phyloP scores from a whole-genome alignment of 441 rosid species.

The Iberis amara region DNA sequence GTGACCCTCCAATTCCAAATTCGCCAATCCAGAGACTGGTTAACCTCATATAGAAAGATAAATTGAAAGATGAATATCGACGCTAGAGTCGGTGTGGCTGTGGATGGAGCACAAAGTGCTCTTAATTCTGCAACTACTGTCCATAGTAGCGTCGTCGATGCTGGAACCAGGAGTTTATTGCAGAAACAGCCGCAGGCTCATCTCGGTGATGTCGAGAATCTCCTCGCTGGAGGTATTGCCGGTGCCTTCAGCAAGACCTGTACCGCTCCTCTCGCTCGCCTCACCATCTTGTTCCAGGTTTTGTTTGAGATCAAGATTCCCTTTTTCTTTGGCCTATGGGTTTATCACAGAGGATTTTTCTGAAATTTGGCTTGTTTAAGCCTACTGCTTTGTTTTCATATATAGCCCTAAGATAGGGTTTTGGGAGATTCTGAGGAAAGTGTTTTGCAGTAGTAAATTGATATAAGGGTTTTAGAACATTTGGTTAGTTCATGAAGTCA shows the following conservation, averaged over 20 bases:
- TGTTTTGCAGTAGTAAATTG: too few relatives aligned
- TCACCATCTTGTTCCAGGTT: slow-evolving; percentile 91
- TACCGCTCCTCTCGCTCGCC: slow-evolving; percentile 89
- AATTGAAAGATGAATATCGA: slow-evolving; percentile 41
- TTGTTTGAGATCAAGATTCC: neutral
- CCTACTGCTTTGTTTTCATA: slow-evolving; percentile 11
- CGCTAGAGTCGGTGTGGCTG: slow-evolving; percentile 73
- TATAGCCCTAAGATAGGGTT: neutral
- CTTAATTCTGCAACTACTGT: slow-evolving; percentile 35
- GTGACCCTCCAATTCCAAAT: slow-evolving; percentile 18
- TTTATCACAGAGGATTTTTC: neutral
- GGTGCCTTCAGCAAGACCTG: slow-evolving; percentile 91
- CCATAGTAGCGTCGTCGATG: slow-evolving; percentile 49
- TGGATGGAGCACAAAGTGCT: slow-evolving; percentile 69
- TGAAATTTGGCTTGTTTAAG: slow-evolving; percentile 3
- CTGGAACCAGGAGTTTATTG: slow-evolving; percentile 43
- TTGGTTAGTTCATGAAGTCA: neutral
- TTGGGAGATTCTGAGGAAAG: too few relatives aligned
- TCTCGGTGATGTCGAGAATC: slow-evolving; percentile 50
- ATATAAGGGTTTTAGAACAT: neutral
- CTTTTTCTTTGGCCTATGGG: slow-evolving; percentile 4
- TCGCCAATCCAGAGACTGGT: slow-evolving; percentile 14
- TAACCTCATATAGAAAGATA: neutral
- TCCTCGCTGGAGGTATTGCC: slow-evolving; percentile 82
- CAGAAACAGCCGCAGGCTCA: slow-evolving; percentile 37